phyloP scores from a whole-genome alignment of 352 stramenopile species.

The Lagenidium giganteum region DNA sequence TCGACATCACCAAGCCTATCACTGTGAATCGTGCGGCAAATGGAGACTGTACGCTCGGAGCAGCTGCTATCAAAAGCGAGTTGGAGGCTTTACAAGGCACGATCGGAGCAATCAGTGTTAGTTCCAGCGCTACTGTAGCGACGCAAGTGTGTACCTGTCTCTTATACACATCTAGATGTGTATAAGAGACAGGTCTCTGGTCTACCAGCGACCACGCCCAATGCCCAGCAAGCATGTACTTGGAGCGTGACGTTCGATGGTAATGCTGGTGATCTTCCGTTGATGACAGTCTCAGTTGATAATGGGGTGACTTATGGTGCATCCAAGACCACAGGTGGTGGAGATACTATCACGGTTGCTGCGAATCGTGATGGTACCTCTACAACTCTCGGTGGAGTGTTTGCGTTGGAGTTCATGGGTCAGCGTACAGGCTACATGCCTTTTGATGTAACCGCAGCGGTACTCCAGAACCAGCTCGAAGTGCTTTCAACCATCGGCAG shows the following conservation, averaged over 20 bases:
- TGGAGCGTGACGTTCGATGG: constrained; percentile 94
- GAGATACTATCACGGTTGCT: constrained; percentile 46
- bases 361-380: constrained; percentile 45
- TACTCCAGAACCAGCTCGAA: constrained; percentile 88
- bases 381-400: constrained; percentile 54
- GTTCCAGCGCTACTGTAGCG: constrained; percentile 30
- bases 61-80: constrained; percentile 37
- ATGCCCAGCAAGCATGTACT: constrained; percentile 69
- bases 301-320: constrained; percentile 28
- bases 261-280: constrained; percentile 82
- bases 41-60: constrained; percentile 79
- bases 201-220: constrained; percentile 22
- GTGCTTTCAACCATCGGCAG: constrained; percentile 84
- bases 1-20: constrained; percentile 72
- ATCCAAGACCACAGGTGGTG: constrained; percentile 19
- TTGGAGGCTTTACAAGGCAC: constrained; percentile 39
- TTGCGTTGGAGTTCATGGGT: constrained; percentile 86
- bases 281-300: constrained; percentile 49
- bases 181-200: too few relatives aligned
- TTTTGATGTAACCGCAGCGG: constrained; percentile 82
- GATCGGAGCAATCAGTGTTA: constrained; percentile 42
- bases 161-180: too few relatives aligned
- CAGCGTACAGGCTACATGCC: constrained; percentile 90
- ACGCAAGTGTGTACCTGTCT: constrained; percentile 78
- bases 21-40: constrained; percentile 60